phyloP scores from a whole-genome alignment of 805 yeast genomes.

The Starmerella apicola region DNA sequence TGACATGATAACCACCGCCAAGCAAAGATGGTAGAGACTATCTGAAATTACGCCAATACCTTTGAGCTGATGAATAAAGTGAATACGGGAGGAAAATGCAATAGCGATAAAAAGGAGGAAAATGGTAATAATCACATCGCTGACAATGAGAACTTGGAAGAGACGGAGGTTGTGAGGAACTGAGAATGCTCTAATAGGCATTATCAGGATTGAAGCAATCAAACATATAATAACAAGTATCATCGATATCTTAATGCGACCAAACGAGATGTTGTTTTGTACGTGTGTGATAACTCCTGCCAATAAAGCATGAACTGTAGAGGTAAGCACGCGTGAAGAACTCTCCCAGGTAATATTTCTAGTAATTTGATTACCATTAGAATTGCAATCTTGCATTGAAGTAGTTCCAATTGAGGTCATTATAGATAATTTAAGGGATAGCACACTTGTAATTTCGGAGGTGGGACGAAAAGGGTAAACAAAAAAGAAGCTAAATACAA shows the following conservation, averaged over 20 bases:
- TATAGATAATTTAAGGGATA: too few species aligned
- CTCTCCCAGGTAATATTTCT: too few species aligned
- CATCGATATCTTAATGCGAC: not conserved
- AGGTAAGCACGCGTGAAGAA: not conserved
- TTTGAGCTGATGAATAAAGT: not conserved
- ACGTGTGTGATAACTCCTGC: not conserved
- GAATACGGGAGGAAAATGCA: not conserved
- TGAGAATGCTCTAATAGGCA: not conserved
- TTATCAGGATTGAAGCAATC: not conserved
- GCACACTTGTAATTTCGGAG: too few species aligned
- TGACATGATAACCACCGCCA: not conserved
- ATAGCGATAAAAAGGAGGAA: slow-evolving; percentile 1
- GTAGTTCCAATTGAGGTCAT: too few species aligned
- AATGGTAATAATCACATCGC: not conserved
- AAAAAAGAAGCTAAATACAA: too few species aligned
- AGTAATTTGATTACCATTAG: too few species aligned
- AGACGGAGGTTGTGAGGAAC: not conserved
- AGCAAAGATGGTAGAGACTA: not conserved
- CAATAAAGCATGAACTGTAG: not conserved
- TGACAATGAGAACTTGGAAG: not conserved
- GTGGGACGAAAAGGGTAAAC: too few species aligned
- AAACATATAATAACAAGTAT: slow-evolving; percentile 1
- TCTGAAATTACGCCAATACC: not conserved
- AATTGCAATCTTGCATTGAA: too few species aligned
- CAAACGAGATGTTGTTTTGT: not conserved